These are phyloP conservation scores for Solanum neorickii DNA, from an alignment of 257 asterid species.

Conservation along the genomic window DNA sequence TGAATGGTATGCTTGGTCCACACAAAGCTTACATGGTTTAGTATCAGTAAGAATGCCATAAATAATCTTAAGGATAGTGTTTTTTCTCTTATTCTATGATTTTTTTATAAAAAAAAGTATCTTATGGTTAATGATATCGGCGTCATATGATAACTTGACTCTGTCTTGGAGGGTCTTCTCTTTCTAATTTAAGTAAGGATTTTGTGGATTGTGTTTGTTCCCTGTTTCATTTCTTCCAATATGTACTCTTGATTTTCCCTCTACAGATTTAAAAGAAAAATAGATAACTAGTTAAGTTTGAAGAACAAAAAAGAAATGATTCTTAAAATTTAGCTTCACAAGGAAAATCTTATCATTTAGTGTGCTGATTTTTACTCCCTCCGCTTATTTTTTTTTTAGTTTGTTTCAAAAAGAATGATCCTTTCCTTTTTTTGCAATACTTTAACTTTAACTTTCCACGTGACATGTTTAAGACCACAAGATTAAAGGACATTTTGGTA, in stretches of 20 bases:
- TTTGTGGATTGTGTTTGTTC: too few relatives aligned
- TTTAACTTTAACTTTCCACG: too few relatives aligned
- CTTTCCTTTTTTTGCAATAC: too few relatives aligned
- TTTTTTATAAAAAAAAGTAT: too few relatives aligned
- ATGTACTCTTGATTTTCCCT: neutral
- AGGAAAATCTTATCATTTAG: too few relatives aligned
- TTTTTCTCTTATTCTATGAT: neutral
- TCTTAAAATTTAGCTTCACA: too few relatives aligned
- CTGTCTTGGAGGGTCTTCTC: neutral
- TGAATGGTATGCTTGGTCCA: neutral
- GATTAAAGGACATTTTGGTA: too few relatives aligned
- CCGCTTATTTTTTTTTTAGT: too few relatives aligned
- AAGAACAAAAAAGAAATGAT: neutral
- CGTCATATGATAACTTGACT: neutral
- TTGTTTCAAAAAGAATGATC: too few relatives aligned
- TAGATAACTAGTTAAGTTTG: neutral
- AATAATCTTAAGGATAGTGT: neutral
- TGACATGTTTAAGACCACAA: too few relatives aligned
- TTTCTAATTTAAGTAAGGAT: too few relatives aligned
- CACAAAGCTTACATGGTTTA: neutral
- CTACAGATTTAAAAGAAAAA: neutral
- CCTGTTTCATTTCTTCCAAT: too few relatives aligned
- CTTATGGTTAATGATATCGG: neutral
- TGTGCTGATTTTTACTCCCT: neutral
- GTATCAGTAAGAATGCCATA: neutral